Evolutionary conservation across 495 filamentous ascomycete genomes (phyloP).

Genomic region (Penicillium lividum): DNA sequence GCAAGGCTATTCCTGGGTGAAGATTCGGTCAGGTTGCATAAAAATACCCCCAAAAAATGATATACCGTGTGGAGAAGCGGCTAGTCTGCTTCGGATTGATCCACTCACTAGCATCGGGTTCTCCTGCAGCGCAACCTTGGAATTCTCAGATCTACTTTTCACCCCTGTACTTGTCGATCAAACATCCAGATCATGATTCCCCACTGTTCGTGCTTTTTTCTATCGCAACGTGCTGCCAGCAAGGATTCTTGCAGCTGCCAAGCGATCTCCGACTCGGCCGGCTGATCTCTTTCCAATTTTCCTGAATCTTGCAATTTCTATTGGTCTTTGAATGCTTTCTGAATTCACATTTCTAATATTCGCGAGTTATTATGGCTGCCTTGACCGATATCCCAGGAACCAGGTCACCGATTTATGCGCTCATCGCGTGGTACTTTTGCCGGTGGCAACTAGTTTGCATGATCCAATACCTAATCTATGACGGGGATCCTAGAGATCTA

Average conservation of each 20-base stretch:
- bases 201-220: constrained; percentile 5
- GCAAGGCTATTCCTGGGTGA: constrained; percentile 3
- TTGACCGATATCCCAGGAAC: constrained; percentile 18
- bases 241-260: constrained; percentile 26
- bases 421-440: constrained; percentile 27
- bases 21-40: constrained; percentile 6
- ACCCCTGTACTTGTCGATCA: not conserved
- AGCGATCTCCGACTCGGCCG: constrained; percentile 13
- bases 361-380: constrained; percentile 14
- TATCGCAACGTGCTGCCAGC: constrained; percentile 30
- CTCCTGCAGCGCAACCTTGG: constrained; percentile 22
- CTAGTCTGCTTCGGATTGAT: constrained; percentile 3
- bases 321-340: constrained; percentile 7
- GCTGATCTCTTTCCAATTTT: constrained; percentile 15
- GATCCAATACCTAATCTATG: constrained; percentile 10
- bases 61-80: constrained; percentile 15
- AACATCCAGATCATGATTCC: not conserved
- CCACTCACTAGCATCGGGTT: constrained; percentile 26
- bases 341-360: constrained; percentile 15
- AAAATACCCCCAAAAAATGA: constrained; percentile 16
- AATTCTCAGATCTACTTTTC: constrained; percentile 23
- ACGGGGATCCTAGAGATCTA: constrained; percentile 11
- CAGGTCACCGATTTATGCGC: constrained; percentile 18
- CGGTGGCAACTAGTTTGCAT: constrained; percentile 22
- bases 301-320: constrained; percentile 3